Evolutionary conservation across 2,329 filamentous ascomycete species (phyloP).

Genomic region (Pseudocercospora eumusae): DNA sequence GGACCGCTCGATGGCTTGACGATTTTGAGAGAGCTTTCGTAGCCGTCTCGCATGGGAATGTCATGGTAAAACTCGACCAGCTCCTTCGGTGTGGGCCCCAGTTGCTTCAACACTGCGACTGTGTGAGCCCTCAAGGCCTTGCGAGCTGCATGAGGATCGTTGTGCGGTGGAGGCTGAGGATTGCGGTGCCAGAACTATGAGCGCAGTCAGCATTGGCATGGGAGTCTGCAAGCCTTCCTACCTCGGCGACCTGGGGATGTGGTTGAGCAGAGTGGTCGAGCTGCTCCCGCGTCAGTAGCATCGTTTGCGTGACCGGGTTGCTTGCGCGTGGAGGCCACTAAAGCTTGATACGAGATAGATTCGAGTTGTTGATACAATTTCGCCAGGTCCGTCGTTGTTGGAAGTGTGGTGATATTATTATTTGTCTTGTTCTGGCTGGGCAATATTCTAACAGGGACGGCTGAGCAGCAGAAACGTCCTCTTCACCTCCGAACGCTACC

Average conservation of each 20-base stretch:
- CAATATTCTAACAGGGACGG: not conserved
- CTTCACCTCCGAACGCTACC: not conserved
- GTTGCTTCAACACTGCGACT: slow-evolving; percentile 14
- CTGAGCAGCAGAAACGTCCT: not conserved
- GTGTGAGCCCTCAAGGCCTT: slow-evolving; percentile 13
- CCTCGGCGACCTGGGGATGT: slow-evolving; percentile 25
- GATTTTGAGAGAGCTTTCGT: slow-evolving; percentile 40
- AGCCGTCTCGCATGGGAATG: slow-evolving; percentile 41
- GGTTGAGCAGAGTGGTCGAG: slow-evolving; percentile 17
- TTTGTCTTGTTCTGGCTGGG: not conserved
- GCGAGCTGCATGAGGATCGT: slow-evolving; percentile 16
- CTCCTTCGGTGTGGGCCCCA: slow-evolving; percentile 26
- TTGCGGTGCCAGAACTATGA: slow-evolving; percentile 22
- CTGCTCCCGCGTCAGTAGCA: slow-evolving; percentile 23
- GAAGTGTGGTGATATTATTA: not conserved
- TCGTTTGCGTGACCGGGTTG: not conserved
- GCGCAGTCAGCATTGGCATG: slow-evolving; percentile 3
- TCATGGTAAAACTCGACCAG: slow-evolving; percentile 42
- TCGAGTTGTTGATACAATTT: not conserved
- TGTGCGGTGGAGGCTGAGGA: slow-evolving; percentile 15
- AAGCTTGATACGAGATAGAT: too few species aligned
- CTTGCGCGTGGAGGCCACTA: not conserved
- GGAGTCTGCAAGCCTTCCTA: not conserved
- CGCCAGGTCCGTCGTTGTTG: not conserved
- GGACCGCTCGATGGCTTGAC: slow-evolving; percentile 32